A percentile compares a stretch with the other conserved stretches of the same genome.
These are phyloP conservation scores for Trichocladium antarcticum DNA, from an alignment of 495 filamentous ascomycete species.

Conservation along the genomic window DNA sequence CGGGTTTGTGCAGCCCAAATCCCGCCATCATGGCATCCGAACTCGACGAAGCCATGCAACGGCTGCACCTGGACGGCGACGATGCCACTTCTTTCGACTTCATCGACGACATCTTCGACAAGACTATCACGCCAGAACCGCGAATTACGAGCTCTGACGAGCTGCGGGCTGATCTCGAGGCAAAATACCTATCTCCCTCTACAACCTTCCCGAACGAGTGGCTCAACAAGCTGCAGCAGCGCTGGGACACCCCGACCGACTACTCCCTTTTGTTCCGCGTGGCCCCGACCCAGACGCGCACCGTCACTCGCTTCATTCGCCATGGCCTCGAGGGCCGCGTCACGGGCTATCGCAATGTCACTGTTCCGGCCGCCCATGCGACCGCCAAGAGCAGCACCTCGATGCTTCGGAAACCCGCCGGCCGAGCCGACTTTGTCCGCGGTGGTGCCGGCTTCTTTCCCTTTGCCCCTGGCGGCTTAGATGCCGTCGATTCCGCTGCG, in stretches of 20 bases:
- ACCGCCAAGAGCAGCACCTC: conserved; percentile 97
- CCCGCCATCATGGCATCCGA: conserved; percentile 29
- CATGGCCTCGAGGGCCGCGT: conserved; percentile 90
- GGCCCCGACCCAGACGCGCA: conserved; percentile 83
- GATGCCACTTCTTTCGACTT: conserved; percentile 18
- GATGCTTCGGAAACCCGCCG: conserved; percentile 73
- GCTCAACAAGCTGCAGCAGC: conserved; percentile 80
- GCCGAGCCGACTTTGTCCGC: conserved; percentile 84
- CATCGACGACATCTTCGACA: conserved; percentile 50
- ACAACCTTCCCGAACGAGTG: conserved; percentile 65
- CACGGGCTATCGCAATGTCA: conserved; percentile 89
- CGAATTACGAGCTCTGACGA: conserved; percentile 43
- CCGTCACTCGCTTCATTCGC: conserved; percentile 80
- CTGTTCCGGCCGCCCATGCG: conserved; percentile 76
- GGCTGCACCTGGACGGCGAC: conserved; percentile 28
- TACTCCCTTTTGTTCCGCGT: conserved; percentile 72
- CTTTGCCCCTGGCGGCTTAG: conserved; percentile 85
- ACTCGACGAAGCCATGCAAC: conserved; percentile 30
- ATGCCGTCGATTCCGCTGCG: conserved; percentile 72
- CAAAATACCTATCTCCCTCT: conserved; percentile 67
- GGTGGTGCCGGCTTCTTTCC: conserved; percentile 93
- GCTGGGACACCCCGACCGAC: conserved; percentile 73
- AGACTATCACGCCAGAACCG: conserved; percentile 47
- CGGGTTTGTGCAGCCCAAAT: too few species aligned
- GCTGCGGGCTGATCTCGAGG: conserved; percentile 58